phyloP scores from a whole-genome alignment of 768 basidiomycete genomes.

The Leccinum incarnatum region DNA sequence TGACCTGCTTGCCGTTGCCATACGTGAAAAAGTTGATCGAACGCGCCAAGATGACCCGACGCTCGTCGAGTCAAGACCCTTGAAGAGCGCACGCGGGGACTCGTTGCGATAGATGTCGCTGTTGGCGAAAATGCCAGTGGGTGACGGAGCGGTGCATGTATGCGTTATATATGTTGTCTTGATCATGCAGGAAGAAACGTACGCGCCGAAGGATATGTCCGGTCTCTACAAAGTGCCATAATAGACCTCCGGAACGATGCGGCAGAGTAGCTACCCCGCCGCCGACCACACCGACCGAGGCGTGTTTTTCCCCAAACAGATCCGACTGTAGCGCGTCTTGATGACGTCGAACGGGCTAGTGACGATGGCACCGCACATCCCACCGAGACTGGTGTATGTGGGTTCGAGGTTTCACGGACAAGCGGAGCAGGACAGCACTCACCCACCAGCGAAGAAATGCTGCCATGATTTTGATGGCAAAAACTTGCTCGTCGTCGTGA shows the following conservation, averaged over 20 bases:
- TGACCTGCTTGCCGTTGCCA: slow-evolving; percentile 91
- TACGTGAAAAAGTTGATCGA: slow-evolving; percentile 99
- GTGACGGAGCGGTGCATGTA: background rate
- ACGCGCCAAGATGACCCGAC: slow-evolving; percentile 95
- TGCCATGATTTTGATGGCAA: slow-evolving; percentile 78
- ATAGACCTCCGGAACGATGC: slow-evolving; percentile 48
- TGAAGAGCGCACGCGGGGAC: slow-evolving; percentile 87
- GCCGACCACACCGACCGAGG: slow-evolving; percentile 31
- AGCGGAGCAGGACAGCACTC: slow-evolving; percentile 28
- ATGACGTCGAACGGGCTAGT: slow-evolving; percentile 98
- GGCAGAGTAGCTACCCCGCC: slow-evolving; percentile 31
- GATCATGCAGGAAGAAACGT: background rate
- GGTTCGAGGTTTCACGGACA: slow-evolving; percentile 1
- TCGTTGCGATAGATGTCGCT: slow-evolving; percentile 89
- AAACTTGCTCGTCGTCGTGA: slow-evolving; percentile 22
- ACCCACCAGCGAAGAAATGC: slow-evolving; percentile 88
- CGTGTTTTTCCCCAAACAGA: slow-evolving; percentile 59
- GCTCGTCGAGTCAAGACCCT: slow-evolving; percentile 89
- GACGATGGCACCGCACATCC: slow-evolving; percentile 95
- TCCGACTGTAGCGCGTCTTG: slow-evolving; percentile 95
- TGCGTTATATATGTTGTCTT: background rate
- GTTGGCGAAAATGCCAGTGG: background rate
- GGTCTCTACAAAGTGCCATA: slow-evolving; percentile 96
- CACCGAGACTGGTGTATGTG: slow-evolving; percentile 65
- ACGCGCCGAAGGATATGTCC: slow-evolving; percentile 79